A percentile compares a stretch with the other conserved stretches of the same genome.
phyloP scores from a whole-genome alignment of 139 green algal genomes.

The Picochlorum sp. region DNA sequence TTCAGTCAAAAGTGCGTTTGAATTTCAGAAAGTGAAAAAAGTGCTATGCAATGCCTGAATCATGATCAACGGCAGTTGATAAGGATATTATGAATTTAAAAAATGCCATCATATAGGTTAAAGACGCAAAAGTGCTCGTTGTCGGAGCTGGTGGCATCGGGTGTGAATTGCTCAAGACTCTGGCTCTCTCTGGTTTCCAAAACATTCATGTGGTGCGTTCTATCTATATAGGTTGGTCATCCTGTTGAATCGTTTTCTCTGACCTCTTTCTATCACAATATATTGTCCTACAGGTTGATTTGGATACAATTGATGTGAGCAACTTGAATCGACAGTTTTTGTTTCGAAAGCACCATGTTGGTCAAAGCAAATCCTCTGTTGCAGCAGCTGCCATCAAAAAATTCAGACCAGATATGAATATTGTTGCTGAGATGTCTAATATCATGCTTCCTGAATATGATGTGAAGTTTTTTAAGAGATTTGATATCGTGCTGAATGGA shows the following conservation, averaged over 20 bases:
- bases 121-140: conserved; percentile 64
- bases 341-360: conserved; percentile 91
- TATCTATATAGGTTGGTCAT: not conserved
- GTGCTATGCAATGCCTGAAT: too few relatives aligned
- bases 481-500: conserved; percentile 93
- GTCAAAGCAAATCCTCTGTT: conserved; percentile 83
- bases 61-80: too few relatives aligned
- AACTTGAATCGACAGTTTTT: conserved; percentile 99
- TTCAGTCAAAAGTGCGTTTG: too few relatives aligned
- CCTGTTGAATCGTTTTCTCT: too few relatives aligned
- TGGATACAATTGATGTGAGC: conserved; percentile 98
- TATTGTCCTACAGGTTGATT: conserved; percentile 69
- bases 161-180: conserved; percentile 97
- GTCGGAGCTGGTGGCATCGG: conserved; percentile 96
- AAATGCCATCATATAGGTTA: conserved; percentile 18
- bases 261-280: too few relatives aligned
- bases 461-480: conserved; percentile 81
- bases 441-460: conserved; percentile 66
- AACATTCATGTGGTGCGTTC: conserved; percentile 77
- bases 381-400: conserved; percentile 65
- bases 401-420: conserved; percentile 49
- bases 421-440: conserved; percentile 73
- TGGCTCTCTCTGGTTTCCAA: conserved; percentile 83
- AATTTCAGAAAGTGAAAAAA: too few relatives aligned
- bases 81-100: too few relatives aligned